Evolutionary conservation across 768 basidiomycete species (phyloP), one percentile per base, ranked within the genome.

Genomic region (Auriscalpium microsporum): DNA sequence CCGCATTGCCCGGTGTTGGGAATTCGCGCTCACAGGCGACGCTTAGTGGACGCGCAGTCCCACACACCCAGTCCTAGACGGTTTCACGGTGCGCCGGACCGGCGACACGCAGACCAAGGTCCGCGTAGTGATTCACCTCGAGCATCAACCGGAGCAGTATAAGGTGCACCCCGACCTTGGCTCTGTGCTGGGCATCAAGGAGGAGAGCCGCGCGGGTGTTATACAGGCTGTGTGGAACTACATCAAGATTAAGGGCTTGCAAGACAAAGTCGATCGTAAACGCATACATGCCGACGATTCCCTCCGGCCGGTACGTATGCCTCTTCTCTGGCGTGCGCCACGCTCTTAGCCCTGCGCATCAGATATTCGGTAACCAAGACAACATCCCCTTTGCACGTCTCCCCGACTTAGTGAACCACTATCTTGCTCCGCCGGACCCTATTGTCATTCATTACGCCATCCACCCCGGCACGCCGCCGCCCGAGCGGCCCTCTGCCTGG

Each of bases 141-240:
- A 90, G 46, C 92, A 96, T 63, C 84, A 77, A 49, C 93, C 95
- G 1, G 89, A 94, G 56, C 86, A 90, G 58, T 94, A 82, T 71
- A 88, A 86, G 64, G 76, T 97, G 10, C 71, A 80, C 13, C 79
- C 86, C 1, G 89, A 92, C 34, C 77, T 97, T 47, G 80, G 87
- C 1, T 75, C 74, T 46, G 68, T 93, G 11, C 75, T 97, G 40
- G 86, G 83, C 17, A 78, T 94, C 66, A 86, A 87, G 62, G 89
- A 96, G 65, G 92, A 90, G 33, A 91, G 88, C 37, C 80, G 90
- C 33, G 73, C 86, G 21, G 90, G 87, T 7, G 80, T 90, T 16
- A 78, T 95, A 16, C 85, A 90, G 54, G 80, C 88, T 0, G 67
- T 96, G 10, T 98, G 94, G 94, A 90, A 87, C 64, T 93, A 94